These are phyloP conservation scores for Acanthochlamys bracteata DNA, from an alignment of 106 monocot species.

Conservation along the genomic window DNA sequence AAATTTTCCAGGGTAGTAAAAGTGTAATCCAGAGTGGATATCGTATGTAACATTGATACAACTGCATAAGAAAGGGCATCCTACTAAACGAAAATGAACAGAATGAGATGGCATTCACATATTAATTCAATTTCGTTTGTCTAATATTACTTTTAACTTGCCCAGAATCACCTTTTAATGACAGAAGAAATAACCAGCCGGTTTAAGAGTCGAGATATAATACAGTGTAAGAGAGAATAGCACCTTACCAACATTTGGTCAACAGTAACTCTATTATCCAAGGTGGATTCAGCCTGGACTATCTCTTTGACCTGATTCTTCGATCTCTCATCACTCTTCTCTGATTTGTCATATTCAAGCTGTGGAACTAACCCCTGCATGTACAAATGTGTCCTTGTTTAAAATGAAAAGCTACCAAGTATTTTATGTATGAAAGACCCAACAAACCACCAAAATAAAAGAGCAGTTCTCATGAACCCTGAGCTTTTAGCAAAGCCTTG, in stretches of 20 bases:
- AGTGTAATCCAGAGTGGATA: no score
- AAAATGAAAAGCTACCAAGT: neutral
- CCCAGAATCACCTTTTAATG: neutral
- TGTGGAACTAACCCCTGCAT: conserved; percentile 21
- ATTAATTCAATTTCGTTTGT: neutral
- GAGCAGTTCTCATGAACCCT: no score
- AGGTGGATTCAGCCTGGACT: neutral
- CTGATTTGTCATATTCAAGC: conserved; percentile 1
- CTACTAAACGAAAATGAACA: neutral
- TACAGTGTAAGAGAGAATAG: neutral
- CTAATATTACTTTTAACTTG: neutral
- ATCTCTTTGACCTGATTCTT: neutral
- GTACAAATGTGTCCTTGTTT: neutral
- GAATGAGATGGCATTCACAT: neutral
- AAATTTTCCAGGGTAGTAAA: no score
- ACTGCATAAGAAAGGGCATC: no score
- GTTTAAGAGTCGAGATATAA: neutral
- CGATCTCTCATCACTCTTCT: conserved; percentile 7
- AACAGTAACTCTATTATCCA: neutral
- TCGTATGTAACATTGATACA: no score
- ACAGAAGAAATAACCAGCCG: neutral
- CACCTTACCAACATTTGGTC: conserved; percentile 20
- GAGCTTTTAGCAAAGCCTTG: no score
- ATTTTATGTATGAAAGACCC: neutral
- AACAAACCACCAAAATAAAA: neutral